Evolutionary conservation across 305 asterid genomes (phyloP).

Genomic region (Coffea humblotiana): DNA sequence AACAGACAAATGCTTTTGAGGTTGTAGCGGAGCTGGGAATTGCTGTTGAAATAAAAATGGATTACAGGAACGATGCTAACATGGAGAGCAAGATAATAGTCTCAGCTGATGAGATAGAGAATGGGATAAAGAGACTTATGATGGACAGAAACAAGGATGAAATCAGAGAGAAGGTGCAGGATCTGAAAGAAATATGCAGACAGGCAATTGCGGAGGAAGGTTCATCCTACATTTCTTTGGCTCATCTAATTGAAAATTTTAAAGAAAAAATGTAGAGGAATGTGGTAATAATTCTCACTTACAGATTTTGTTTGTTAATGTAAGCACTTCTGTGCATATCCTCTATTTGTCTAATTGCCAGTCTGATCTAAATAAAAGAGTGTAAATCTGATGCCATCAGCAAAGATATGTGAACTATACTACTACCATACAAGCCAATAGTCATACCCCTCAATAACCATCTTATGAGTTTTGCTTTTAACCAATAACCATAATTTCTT

Average conservation of each 20-base stretch:
- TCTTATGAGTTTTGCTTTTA: too few species aligned
- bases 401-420: too few species aligned
- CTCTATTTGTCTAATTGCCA: too few species aligned
- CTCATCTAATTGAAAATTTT: not conserved
- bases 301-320: too few species aligned
- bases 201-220: conserved; percentile 9
- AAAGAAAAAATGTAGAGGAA: not conserved
- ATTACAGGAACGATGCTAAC: conserved; percentile 9
- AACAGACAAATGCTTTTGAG: conserved; percentile 7
- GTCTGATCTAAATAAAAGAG: too few species aligned
- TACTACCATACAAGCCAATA: too few species aligned
- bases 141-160: not conserved
- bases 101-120: conserved; percentile 8
- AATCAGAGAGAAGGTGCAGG: conserved; percentile 9
- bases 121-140: conserved; percentile 7
- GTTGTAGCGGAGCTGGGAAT: conserved; percentile 10
- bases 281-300: not conserved
- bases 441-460: too few species aligned
- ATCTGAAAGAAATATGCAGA: conserved; percentile 14
- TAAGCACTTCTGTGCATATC: too few species aligned
- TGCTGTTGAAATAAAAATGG: conserved; percentile 9
- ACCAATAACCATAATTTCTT: too few species aligned
- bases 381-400: too few species aligned
- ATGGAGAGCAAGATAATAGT: not conserved
- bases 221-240: conserved; percentile 11